Conservation (phyloP, 192 early-diverging fungal genomes). For the Geosiphon pyriformis region DNA sequence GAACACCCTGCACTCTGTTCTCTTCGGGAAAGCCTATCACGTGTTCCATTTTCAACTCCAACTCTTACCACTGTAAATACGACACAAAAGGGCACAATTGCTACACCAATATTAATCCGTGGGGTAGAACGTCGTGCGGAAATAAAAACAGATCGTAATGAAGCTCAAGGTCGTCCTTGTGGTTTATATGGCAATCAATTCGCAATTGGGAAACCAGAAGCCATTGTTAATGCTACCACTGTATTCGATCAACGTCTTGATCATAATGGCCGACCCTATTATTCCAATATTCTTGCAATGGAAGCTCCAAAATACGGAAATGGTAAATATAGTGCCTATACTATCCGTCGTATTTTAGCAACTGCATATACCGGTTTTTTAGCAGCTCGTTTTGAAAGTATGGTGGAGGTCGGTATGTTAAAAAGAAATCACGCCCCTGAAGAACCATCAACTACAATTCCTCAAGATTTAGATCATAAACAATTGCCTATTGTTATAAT, state of each 20-base stretch:
- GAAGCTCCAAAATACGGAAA: constrained; percentile 22
- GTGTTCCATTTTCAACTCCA: not conserved
- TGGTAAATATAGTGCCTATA: constrained; percentile 3
- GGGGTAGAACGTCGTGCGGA: constrained; percentile 12
- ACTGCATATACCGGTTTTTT: constrained; percentile 22
- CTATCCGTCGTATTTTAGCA: constrained; percentile 3
- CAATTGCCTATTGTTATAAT: constrained; percentile 9
- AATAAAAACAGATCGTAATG: constrained; percentile 13
- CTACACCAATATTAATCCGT: constrained; percentile 18
- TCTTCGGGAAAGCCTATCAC: not conserved
- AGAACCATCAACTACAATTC: not conserved
- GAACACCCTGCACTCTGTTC: constrained; percentile 20
- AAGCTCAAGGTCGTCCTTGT: not conserved
- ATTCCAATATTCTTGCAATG: constrained; percentile 23
- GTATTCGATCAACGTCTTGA: constrained; percentile 18
- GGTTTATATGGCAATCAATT: constrained; percentile 21
- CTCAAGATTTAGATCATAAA: not conserved
- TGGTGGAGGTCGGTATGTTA: constrained; percentile 8
- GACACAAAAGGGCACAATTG: not conserved
- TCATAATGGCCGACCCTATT: not conserved
- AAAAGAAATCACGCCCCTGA: not conserved
- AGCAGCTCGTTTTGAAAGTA: constrained; percentile 21
- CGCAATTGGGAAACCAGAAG: not conserved
- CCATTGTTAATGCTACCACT: constrained; percentile 4
- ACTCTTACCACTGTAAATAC: not conserved